phyloP scores from a whole-genome alignment of 176 grass and related monocot species.

The Cocos nucifera region DNA sequence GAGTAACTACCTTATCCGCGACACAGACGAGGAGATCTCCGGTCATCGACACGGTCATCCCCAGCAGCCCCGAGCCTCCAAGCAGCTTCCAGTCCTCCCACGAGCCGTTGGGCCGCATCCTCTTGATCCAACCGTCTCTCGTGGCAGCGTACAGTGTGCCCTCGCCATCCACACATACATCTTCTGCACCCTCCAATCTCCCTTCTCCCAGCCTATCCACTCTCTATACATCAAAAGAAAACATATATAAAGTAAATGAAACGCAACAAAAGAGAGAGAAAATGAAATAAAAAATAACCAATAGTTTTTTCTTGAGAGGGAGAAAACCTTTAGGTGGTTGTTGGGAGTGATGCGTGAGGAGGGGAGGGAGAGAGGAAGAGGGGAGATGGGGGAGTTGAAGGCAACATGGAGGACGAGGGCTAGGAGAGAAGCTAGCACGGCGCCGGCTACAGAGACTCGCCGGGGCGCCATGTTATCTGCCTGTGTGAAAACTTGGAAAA shows the following conservation, averaged over 20 bases:
- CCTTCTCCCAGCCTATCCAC: constrained; percentile 72
- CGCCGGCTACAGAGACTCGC: constrained; percentile 6
- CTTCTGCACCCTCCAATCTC: constrained; percentile 39
- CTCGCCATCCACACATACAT: constrained; percentile 54
- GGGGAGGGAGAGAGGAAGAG: constrained; percentile 21
- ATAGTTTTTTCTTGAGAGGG: neutral
- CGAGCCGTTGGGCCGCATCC: constrained; percentile 45
- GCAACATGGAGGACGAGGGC: constrained; percentile 36
- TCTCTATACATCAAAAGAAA: constrained; percentile 10
- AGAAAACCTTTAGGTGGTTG: constrained; percentile 49
- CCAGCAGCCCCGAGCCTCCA: constrained; percentile 42
- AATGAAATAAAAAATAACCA: neutral
- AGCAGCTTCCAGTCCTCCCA: constrained; percentile 62
- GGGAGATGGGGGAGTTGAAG: constrained; percentile 50
- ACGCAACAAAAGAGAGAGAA: neutral
- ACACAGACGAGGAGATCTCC: constrained; percentile 63
- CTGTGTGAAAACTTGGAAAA: too few species aligned
- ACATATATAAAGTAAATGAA: neutral
- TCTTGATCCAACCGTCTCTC: constrained; percentile 65
- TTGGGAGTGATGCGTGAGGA: constrained; percentile 30
- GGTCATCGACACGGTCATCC: constrained; percentile 32
- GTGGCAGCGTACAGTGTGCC: constrained; percentile 53
- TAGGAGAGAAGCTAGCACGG: constrained; percentile 21
- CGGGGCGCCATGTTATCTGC: too few species aligned
- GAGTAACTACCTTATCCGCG: constrained; percentile 32